Percentiles rank a stretch among this genome's conserved stretches.
These are phyloP conservation scores for Arthrinium phaeospermum DNA, from an alignment of 2,329 filamentous ascomycete species.

Conservation along the genomic window DNA sequence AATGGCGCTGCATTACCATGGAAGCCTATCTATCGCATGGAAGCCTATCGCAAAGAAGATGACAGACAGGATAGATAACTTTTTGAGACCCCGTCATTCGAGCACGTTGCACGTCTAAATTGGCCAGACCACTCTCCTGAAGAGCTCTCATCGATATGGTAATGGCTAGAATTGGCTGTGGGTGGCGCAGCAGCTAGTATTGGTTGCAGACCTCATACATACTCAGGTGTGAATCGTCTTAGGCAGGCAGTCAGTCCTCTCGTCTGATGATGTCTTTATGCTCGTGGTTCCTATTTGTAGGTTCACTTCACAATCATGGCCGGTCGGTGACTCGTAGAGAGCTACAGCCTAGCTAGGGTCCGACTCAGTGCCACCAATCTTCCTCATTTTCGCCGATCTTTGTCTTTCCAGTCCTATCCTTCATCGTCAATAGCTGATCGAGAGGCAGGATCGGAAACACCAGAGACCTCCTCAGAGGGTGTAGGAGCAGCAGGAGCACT, in stretches of 20 bases:
- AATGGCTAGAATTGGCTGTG: too few relatives aligned
- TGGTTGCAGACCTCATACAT: neutral
- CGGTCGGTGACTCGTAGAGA: neutral
- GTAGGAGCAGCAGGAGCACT: neutral
- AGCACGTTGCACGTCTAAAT: too few relatives aligned
- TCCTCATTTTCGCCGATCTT: neutral
- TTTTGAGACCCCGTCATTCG: neutral
- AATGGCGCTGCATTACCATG: neutral
- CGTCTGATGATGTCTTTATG: neutral
- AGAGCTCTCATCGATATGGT: too few relatives aligned
- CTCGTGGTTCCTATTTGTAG: neutral
- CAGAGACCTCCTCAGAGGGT: too few relatives aligned
- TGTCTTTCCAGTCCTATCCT: neutral
- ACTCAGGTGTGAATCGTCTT: neutral
- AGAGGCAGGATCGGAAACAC: neutral
- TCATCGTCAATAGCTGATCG: neutral
- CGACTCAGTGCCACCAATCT: neutral
- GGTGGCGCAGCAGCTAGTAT: neutral
- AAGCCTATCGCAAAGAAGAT: neutral
- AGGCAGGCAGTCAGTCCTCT: neutral
- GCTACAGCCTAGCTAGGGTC: neutral
- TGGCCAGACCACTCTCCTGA: too few relatives aligned
- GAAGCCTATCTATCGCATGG: neutral
- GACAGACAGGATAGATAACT: too few relatives aligned
- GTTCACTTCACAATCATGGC: neutral